Percentiles rank a stretch among this genome's conserved stretches.
Evolutionary conservation across 768 basidiomycete genomes (phyloP).

Genomic region (Tricholoma flavovirens): DNA sequence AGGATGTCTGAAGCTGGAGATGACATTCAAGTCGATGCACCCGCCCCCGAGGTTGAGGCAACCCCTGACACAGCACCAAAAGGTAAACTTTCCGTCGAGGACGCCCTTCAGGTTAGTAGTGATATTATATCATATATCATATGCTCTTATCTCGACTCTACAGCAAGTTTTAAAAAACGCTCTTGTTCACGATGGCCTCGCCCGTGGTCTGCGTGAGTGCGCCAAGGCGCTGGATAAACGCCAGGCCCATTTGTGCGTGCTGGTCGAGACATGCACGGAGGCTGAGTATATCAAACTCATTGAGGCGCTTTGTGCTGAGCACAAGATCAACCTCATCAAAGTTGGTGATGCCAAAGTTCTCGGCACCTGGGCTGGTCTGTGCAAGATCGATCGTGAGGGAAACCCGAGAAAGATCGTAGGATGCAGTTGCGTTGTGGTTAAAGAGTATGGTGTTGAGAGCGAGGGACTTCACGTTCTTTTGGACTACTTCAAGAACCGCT

Average conservation of each 20-base stretch:
- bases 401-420: constrained; percentile 95
- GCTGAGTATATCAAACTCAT: constrained; percentile 99
- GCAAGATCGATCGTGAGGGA: constrained; percentile 99
- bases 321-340: constrained; percentile 99
- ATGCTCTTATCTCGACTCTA: constrained; percentile 10
- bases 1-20: constrained; percentile 99
- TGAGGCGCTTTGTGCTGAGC: constrained; percentile 97
- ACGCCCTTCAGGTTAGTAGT: constrained; percentile 71
- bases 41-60: constrained; percentile 68
- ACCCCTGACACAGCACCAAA: constrained; percentile 78
- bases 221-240: constrained; percentile 99
- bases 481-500: constrained; percentile 96
- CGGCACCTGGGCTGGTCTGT: constrained; percentile 97
- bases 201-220: constrained; percentile 94
- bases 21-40: constrained; percentile 77
- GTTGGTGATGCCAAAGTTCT: constrained; percentile 97
- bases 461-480: constrained; percentile 92
- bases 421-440: constrained; percentile 94
- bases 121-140: neutral
- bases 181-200: constrained; percentile 96
- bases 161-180: constrained; percentile 99
- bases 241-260: constrained; percentile 96
- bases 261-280: constrained; percentile 98
- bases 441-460: constrained; percentile 93
- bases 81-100: constrained; percentile 94